Base-by-base conservation (phyloP, 1,139 yeast genomes). In the Meyerozyma sp. region DNA sequence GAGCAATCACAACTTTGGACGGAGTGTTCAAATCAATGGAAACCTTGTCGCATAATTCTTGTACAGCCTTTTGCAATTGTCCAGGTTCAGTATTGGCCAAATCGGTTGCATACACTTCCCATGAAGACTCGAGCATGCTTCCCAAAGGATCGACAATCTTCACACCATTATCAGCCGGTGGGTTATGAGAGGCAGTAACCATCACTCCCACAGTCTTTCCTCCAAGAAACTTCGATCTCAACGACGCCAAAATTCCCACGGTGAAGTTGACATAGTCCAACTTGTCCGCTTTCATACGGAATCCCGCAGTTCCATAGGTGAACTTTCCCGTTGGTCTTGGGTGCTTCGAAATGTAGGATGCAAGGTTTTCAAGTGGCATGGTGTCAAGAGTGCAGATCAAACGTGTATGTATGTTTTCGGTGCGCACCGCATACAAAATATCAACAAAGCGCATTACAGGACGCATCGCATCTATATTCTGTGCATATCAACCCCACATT, bases 171-270 rank as follows among this genome's bases (percentile, higher is more conserved):
- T 93, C 98, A 42, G 73, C 74, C 0, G 98, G 96, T 0, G 98
- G 98, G 56, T 93, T 93, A 62, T 93, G 98, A 1, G 96, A 88
- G 0, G 98, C 98, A 2, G 98, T 94, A 55, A 94, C 82, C 98
- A 94, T 93, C 9, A 90, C 84, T 18, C 95, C 95, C 40, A 91
- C 77, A 18, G 87, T 79, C 57, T 84, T 70, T 2, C 95, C 90
- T 1, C 68, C 66, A 40, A 86, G 68, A 51, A 70, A 76, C 51
- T 84, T 77, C 21, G 98, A 90, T 58, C 98, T 75, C 51, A 93
- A 69, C 4, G 84, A 70, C 0, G 98, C 97, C 36, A 91, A 62
- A 14, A 90, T 69, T 1, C 97, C 96, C 18, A 86, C 89, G 11
- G 94, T 79, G 63, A 81, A 90, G 62, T 88, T 84, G 41, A 91